A percentile compares a stretch with the other conserved stretches of the same genome.
phyloP scores from a whole-genome alignment of 495 filamentous ascomycete species.

The Lophium mytilinum region DNA sequence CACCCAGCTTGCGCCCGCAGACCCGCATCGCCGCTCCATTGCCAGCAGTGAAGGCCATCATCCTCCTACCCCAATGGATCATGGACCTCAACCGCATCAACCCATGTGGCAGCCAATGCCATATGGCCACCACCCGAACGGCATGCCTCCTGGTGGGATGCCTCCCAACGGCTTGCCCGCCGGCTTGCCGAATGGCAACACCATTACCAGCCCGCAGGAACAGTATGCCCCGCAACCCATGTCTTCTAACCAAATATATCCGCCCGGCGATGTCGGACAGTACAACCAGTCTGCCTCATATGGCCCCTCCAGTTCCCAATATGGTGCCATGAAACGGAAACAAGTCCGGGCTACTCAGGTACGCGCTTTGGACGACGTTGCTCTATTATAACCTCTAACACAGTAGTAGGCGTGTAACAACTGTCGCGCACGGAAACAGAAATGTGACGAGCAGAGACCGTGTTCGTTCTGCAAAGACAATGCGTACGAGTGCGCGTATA shows the following conservation, averaged over 20 bases:
- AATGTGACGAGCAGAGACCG: slow-evolving; percentile 53
- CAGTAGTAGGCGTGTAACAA: slow-evolving; percentile 54
- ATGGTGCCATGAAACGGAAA: slow-evolving; percentile 19
- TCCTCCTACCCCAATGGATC: slow-evolving; percentile 9
- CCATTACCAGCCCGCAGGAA: slow-evolving; percentile 4
- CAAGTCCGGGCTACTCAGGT: slow-evolving; percentile 34
- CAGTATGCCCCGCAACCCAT: slow-evolving; percentile 6
- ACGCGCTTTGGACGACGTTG: background rate
- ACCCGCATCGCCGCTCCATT: slow-evolving; percentile 6
- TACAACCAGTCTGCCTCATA: background rate
- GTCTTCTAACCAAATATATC: slow-evolving; percentile 4
- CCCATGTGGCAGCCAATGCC: background rate
- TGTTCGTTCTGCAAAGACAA: slow-evolving; percentile 45
- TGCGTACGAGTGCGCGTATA: slow-evolving; percentile 53
- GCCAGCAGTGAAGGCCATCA: slow-evolving; percentile 14
- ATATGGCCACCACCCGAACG: slow-evolving; percentile 14
- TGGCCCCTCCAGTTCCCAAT: background rate
- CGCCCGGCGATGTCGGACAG: background rate
- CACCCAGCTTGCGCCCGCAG: slow-evolving; percentile 7
- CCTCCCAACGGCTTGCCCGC: too few species aligned
- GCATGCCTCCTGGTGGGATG: background rate
- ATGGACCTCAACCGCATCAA: slow-evolving; percentile 13
- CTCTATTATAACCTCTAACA: background rate
- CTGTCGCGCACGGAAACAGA: slow-evolving; percentile 61
- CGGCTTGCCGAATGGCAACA: slow-evolving; percentile 15